phyloP scores from a whole-genome alignment of 371 early-diverging fungal genomes.

The Umbelopsis sp. region DNA sequence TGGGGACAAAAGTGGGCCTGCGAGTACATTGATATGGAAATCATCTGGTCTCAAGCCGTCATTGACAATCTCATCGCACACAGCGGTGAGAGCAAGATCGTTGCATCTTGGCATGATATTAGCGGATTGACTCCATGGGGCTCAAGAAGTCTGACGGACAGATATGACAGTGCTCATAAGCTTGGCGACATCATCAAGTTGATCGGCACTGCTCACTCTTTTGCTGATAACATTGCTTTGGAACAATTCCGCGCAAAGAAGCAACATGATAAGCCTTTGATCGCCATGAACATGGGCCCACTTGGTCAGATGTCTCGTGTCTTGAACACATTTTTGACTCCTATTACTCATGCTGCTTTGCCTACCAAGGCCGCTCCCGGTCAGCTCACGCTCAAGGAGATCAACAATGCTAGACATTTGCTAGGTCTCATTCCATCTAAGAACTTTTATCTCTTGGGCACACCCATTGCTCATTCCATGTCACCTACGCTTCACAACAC shows the following conservation, averaged over 20 bases:
- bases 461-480: slow-evolving; percentile 87
- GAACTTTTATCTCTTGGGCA: slow-evolving; percentile 88
- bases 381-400: slow-evolving; percentile 86
- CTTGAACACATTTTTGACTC: slow-evolving; percentile 85
- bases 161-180: slow-evolving; percentile 54
- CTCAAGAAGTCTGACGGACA: slow-evolving; percentile 57
- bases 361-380: slow-evolving; percentile 92
- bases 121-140: slow-evolving; percentile 68
- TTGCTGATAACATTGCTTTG: slow-evolving; percentile 83
- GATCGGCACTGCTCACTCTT: slow-evolving; percentile 75
- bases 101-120: slow-evolving; percentile 92
- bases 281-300: slow-evolving; percentile 94
- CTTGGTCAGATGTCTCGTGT: slow-evolving; percentile 88
- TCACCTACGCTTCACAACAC: slow-evolving; percentile 94
- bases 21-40: slow-evolving; percentile 94
- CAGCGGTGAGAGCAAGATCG: slow-evolving; percentile 69
- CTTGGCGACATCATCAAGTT: slow-evolving; percentile 91
- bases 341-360: slow-evolving; percentile 87
- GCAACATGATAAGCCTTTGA: slow-evolving; percentile 65
- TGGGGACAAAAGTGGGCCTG: slow-evolving; percentile 86
- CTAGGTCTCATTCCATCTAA: slow-evolving; percentile 73
- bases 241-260: slow-evolving; percentile 60
- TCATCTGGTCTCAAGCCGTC: slow-evolving; percentile 47
- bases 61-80: slow-evolving; percentile 51
- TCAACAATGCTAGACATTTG: slow-evolving; percentile 70